Evolutionary conservation across 495 filamentous ascomycete species (phyloP).

Genomic region (Trichoderma erinaceum): DNA sequence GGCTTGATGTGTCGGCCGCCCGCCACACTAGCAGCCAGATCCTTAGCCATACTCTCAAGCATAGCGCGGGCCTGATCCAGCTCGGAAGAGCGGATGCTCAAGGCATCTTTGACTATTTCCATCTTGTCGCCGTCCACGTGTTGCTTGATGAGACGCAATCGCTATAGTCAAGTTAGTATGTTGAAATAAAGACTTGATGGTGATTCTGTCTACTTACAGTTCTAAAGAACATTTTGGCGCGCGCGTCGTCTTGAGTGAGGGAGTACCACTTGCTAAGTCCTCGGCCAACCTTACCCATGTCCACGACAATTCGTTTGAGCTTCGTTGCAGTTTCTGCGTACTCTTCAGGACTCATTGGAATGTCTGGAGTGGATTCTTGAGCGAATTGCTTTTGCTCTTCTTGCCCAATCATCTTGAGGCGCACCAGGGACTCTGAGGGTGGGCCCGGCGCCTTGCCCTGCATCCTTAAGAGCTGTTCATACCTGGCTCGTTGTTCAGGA

Average conservation of each 20-base stretch:
- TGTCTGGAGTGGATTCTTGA: constrained; percentile 28
- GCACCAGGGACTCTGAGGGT: constrained; percentile 20
- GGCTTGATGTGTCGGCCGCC: constrained; percentile 23
- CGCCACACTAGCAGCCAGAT: constrained; percentile 20
- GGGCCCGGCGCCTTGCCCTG: constrained; percentile 22
- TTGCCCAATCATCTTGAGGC: constrained; percentile 28
- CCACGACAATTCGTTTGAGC: constrained; percentile 25
- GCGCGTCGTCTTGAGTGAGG: constrained; percentile 35
- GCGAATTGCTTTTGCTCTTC: constrained; percentile 26
- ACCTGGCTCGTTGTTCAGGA: constrained; percentile 44
- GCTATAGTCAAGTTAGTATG: constrained; percentile 37
- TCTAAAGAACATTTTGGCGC: constrained; percentile 41
- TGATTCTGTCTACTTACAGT: constrained; percentile 31
- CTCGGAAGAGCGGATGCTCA: constrained; percentile 53
- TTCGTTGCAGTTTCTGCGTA: constrained; percentile 30
- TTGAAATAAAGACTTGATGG: background rate
- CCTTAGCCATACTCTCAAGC: constrained; percentile 34
- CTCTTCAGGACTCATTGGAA: constrained; percentile 35
- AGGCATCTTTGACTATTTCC: constrained; percentile 44
- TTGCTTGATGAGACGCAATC: constrained; percentile 53
- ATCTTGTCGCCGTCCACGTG: constrained; percentile 48
- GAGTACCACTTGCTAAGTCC: constrained; percentile 37
- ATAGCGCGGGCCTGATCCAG: constrained; percentile 46
- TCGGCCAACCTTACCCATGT: constrained; percentile 34
- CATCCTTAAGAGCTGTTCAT: constrained; percentile 32